Evolutionary conservation across 306 rosid genomes (phyloP).

Genomic region (Trifolium fragiferum): DNA sequence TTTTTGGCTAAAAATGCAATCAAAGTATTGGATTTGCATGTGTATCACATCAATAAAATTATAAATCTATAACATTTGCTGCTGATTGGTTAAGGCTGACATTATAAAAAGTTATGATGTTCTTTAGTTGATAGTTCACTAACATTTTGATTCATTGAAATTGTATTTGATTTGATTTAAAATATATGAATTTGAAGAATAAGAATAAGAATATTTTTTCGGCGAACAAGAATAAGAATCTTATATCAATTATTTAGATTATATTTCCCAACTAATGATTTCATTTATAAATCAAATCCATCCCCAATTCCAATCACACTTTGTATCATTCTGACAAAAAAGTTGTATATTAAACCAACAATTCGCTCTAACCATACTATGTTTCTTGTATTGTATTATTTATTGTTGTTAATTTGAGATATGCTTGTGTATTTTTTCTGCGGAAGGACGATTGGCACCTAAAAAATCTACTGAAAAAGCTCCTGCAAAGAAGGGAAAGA

Average conservation of each 20-base stretch:
- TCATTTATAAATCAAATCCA: not conserved
- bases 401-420: slow-evolving; percentile 27
- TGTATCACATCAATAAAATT: not conserved
- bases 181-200: too few species aligned
- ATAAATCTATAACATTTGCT: too few species aligned
- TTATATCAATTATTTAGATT: too few species aligned
- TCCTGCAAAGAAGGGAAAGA: slow-evolving; percentile 72
- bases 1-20: not conserved
- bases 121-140: too few species aligned
- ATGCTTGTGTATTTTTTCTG: slow-evolving; percentile 49
- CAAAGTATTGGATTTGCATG: not conserved
- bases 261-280: too few species aligned
- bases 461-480: slow-evolving; percentile 64
- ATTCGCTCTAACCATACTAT: not conserved
- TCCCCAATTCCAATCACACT: not conserved
- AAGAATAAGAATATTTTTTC: too few species aligned
- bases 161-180: too few species aligned
- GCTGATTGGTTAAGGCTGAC: too few species aligned
- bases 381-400: slow-evolving; percentile 21
- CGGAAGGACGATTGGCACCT: slow-evolving; percentile 58
- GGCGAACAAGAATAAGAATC: too few species aligned
- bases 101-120: too few species aligned
- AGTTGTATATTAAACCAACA: not conserved
- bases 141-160: too few species aligned
- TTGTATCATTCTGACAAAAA: not conserved